Percentiles rank a stretch among this genome's conserved stretches.
These are phyloP conservation scores for Russula virescens DNA, from an alignment of 768 basidiomycete species.

Conservation along the genomic window DNA sequence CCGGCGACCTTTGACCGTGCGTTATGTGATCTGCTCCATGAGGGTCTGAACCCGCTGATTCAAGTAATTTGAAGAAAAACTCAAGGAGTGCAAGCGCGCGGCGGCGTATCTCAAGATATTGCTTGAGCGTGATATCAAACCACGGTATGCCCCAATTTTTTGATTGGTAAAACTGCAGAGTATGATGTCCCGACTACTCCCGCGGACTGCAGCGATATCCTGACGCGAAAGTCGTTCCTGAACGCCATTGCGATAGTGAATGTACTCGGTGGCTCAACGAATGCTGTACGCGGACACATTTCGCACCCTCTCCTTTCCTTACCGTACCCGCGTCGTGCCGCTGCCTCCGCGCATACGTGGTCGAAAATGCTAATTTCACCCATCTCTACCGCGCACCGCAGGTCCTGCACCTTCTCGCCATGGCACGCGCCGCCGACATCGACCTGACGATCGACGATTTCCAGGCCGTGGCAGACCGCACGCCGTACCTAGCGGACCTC, in stretches of 20 bases:
- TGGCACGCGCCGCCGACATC: conserved; percentile 75
- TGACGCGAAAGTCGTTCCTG: conserved; percentile 66
- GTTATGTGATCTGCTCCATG: not conserved
- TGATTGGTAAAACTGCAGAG: not conserved
- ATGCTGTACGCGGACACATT: conserved; percentile 46
- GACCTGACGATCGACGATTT: conserved; percentile 81
- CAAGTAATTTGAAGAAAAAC: conserved; percentile 48
- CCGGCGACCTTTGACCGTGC: conserved; percentile 69
- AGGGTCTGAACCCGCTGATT: not conserved
- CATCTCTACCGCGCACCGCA: conserved; percentile 26
- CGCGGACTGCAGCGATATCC: conserved; percentile 43
- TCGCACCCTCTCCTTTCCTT: too few species aligned
- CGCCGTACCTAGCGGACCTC: conserved; percentile 81
- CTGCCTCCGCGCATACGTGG: too few species aligned
- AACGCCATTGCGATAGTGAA: conserved; percentile 81
- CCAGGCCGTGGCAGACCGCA: conserved; percentile 70
- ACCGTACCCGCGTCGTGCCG: too few species aligned
- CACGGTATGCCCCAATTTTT: conserved; percentile 41
- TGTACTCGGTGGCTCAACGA: conserved; percentile 82
- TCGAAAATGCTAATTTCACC: not conserved
- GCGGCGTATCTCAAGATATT: conserved; percentile 71
- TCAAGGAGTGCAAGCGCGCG: conserved; percentile 74
- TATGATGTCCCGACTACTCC: not conserved
- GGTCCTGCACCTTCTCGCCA: conserved; percentile 81
- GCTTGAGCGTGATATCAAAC: conserved; percentile 75